Evolutionary conservation across 169 alveolate genomes (phyloP).

Genomic region (Eimeria praecox): DNA sequence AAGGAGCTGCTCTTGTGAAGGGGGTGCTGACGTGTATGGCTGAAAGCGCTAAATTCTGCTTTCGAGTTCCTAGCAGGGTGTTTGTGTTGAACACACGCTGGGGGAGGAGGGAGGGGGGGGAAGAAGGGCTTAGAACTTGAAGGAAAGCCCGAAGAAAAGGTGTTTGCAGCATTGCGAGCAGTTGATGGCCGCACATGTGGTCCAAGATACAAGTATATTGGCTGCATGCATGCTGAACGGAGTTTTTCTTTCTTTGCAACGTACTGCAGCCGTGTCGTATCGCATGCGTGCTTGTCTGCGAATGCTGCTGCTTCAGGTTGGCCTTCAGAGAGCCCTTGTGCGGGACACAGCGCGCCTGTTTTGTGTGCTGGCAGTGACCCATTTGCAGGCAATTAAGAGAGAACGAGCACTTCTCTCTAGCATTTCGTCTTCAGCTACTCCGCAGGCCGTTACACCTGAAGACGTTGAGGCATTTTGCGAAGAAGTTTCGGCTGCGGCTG

Average conservation of each 20-base stretch:
- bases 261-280: neutral
- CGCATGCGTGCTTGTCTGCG: neutral
- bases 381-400: neutral
- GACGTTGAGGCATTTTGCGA: conserved; percentile 33
- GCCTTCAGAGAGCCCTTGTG: conserved; percentile 29
- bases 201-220: neutral
- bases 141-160: neutral
- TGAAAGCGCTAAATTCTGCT: neutral
- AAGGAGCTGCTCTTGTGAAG: no score
- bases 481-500: neutral
- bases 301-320: neutral
- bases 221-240: neutral
- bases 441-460: neutral
- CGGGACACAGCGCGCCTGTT: conserved; percentile 31
- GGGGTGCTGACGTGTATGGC: no score
- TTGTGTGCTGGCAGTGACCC: neutral
- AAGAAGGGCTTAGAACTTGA: neutral
- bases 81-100: neutral
- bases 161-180: neutral
- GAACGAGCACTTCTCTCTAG: conserved; percentile 19
- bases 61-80: neutral
- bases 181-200: neutral
- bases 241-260: neutral
- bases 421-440: neutral
- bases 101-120: neutral